These are phyloP conservation scores for Cryptosporidium felis DNA, from an alignment of 169 alveolate species.

Conservation along the genomic window DNA sequence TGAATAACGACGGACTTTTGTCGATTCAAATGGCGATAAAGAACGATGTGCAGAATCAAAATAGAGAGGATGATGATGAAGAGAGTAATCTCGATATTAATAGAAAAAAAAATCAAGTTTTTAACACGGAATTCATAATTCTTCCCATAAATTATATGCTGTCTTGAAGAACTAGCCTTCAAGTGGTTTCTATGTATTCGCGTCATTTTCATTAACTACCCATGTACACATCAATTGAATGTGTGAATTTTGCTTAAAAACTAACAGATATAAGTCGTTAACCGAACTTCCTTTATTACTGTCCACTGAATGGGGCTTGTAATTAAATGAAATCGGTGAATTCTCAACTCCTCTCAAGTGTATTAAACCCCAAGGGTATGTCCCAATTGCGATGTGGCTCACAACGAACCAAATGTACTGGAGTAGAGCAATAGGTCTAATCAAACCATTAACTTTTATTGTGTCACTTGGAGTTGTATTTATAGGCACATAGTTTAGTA, in stretches of 20 bases:
- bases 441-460: slow-evolving; percentile 17
- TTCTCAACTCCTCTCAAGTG: slow-evolving; percentile 26
- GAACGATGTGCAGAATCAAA: neutral
- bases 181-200: slow-evolving; percentile 16
- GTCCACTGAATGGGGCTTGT: slow-evolving; percentile 37
- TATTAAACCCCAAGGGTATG: slow-evolving; percentile 26
- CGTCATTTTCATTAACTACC: slow-evolving; percentile 34
- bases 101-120: neutral
- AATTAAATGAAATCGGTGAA: slow-evolving; percentile 12
- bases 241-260: slow-evolving; percentile 12
- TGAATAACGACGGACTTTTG: slow-evolving; percentile 18
- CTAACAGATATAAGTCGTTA: slow-evolving; percentile 12
- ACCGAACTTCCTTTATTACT: neutral
- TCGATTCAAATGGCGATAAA: slow-evolving; percentile 38
- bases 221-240: neutral
- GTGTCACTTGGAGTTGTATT: slow-evolving; percentile 7
- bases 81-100: neutral
- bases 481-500: neutral
- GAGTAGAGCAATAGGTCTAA: neutral
- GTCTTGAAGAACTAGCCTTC: neutral
- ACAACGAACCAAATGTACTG: slow-evolving; percentile 27
- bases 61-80: neutral
- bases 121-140: slow-evolving; percentile 44
- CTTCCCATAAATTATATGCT: slow-evolving; percentile 15
- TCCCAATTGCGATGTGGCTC: slow-evolving; percentile 33